These are phyloP conservation scores for Ustilago loliicola DNA, from an alignment of 1,284 basidiomycete species.

Conservation along the genomic window DNA sequence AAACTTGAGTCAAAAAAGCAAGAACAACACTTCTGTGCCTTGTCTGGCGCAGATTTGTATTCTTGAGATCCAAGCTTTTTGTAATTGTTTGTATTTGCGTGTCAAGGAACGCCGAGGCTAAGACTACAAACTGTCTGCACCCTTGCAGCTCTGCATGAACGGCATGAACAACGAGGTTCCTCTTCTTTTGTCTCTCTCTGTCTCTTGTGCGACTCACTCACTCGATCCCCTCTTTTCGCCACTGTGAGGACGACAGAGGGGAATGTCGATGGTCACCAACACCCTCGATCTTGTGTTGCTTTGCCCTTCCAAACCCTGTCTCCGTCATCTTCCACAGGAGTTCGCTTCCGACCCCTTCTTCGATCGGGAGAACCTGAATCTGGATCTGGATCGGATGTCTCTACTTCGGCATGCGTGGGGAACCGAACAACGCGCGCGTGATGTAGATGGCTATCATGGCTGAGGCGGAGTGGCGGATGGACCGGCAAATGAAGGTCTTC, in stretches of 20 bases:
- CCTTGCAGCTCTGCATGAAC: conserved; percentile 18
- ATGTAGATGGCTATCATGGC: neutral
- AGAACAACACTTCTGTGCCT: conserved; percentile 3
- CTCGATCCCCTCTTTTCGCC: neutral
- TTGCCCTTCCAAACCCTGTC: neutral
- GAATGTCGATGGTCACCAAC: conserved; percentile 1
- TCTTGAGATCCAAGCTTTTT: neutral
- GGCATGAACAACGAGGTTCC: conserved; percentile 5
- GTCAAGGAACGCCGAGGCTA: conserved; percentile 36
- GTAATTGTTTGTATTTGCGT: conserved; percentile 5
- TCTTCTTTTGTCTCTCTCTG: neutral
- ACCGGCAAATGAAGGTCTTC: neutral
- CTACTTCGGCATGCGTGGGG: neutral
- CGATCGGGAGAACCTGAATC: neutral
- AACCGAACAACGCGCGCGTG: neutral
- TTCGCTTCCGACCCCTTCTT: neutral
- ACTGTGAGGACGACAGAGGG: neutral
- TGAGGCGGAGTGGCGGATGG: neutral
- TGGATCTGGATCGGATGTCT: neutral
- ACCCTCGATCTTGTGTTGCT: neutral
- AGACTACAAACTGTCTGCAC: conserved; percentile 26
- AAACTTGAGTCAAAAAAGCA: conserved; percentile 16
- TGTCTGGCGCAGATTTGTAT: conserved; percentile 1
- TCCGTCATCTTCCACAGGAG: neutral
- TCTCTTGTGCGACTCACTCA: neutral